Evolutionary conservation across 805 yeast genomes (phyloP).

Genomic region (Ogataea pignaliae): DNA sequence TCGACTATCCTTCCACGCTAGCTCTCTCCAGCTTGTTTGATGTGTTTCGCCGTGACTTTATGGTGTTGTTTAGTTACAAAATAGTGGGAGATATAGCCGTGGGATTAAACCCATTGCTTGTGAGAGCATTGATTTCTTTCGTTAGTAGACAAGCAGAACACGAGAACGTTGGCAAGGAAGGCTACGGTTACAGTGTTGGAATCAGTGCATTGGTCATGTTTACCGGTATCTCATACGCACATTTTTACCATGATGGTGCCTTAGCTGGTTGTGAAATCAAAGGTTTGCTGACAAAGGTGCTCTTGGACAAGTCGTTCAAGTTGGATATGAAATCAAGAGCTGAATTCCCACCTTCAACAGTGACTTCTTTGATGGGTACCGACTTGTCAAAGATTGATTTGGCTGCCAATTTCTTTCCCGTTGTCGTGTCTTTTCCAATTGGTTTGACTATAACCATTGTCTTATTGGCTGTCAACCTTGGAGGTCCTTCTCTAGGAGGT

Average conservation of each 20-base stretch:
- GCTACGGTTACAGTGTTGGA: constrained; percentile 76
- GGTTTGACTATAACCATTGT: constrained; percentile 60
- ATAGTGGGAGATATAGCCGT: constrained; percentile 42
- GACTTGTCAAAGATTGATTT: constrained; percentile 79
- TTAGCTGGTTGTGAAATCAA: constrained; percentile 67
- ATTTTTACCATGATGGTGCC: constrained; percentile 57
- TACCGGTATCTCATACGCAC: constrained; percentile 49
- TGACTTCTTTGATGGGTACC: constrained; percentile 76
- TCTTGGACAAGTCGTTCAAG: constrained; percentile 62
- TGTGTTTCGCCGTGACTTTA: constrained; percentile 46
- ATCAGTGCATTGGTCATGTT: constrained; percentile 50
- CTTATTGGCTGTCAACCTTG: constrained; percentile 61
- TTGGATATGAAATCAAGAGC: constrained; percentile 55
- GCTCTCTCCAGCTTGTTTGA: constrained; percentile 44
- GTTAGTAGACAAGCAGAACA: constrained; percentile 50
- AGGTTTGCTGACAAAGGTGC: constrained; percentile 65
- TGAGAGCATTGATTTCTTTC: constrained; percentile 58
- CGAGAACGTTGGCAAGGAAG: constrained; percentile 43
- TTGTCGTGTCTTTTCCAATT: constrained; percentile 59
- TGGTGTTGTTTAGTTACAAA: constrained; percentile 37
- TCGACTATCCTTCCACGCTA: constrained; percentile 38
- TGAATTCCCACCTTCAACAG: constrained; percentile 60
- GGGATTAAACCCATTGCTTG: constrained; percentile 62
- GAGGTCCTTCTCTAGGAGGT: constrained; percentile 72
- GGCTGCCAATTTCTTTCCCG: constrained; percentile 66